These are phyloP conservation scores for Amphicarpaea edgeworthii DNA, from an alignment of 306 rosid genomes.

Conservation along the genomic window DNA sequence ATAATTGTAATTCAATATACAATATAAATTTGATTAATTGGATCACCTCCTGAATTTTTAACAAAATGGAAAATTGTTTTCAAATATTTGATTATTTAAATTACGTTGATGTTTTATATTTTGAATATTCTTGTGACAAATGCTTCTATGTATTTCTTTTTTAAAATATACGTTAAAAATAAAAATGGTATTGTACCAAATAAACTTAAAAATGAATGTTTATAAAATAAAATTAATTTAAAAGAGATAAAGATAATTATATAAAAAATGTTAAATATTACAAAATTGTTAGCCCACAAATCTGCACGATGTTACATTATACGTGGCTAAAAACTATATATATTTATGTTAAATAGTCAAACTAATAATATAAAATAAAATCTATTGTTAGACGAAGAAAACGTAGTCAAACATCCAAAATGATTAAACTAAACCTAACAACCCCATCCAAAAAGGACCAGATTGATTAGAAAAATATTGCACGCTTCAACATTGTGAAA, in stretches of 20 bases:
- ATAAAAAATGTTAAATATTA: neutral
- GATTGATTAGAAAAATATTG: conserved; percentile 1
- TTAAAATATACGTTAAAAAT: neutral
- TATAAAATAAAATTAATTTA: neutral
- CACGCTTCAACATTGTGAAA: neutral
- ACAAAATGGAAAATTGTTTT: neutral
- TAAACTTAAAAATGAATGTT: neutral
- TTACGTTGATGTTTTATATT: neutral
- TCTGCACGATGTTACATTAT: too few species aligned
- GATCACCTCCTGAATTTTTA: neutral
- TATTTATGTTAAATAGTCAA: too few species aligned
- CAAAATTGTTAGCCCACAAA: too few species aligned
- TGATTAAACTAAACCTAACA: neutral
- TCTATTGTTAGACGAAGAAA: neutral
- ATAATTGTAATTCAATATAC: neutral
- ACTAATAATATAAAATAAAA: too few species aligned
- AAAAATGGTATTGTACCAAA: neutral
- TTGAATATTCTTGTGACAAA: neutral
- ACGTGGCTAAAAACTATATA: too few species aligned
- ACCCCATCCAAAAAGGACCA: neutral
- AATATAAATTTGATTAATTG: neutral
- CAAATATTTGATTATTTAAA: neutral
- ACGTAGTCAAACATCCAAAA: neutral
- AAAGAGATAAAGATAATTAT: neutral
- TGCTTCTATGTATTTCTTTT: neutral